These are phyloP conservation scores for Fonsecaea multimorphosa DNA, from an alignment of 2,329 filamentous ascomycete genomes.

Conservation along the genomic window DNA sequence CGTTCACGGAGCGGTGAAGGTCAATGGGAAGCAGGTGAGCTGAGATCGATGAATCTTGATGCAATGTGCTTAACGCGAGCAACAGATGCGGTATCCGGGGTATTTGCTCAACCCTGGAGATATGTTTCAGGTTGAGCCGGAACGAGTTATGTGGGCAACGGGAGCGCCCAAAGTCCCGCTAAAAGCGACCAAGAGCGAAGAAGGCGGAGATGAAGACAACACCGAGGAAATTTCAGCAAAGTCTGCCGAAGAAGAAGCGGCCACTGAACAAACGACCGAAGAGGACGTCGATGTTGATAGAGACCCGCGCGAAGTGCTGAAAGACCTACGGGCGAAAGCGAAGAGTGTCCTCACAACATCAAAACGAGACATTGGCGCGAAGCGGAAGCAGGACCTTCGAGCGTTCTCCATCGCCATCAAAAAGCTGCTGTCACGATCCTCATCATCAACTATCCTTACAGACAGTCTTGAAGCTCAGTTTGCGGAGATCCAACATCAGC, in stretches of 20 bases:
- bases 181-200: constrained; percentile 41
- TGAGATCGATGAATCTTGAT: neutral
- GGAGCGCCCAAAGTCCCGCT: constrained; percentile 68
- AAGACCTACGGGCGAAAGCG: constrained; percentile 62
- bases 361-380: constrained; percentile 64
- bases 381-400: constrained; percentile 77
- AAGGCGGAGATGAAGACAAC: constrained; percentile 34
- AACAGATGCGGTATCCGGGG: constrained; percentile 89
- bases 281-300: constrained; percentile 51
- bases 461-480: constrained; percentile 63
- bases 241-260: constrained; percentile 35
- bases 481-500: constrained; percentile 55
- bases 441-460: constrained; percentile 50
- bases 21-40: constrained; percentile 90
- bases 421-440: constrained; percentile 64
- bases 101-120: constrained; percentile 97
- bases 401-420: constrained; percentile 71
- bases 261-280: constrained; percentile 36
- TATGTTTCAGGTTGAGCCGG: constrained; percentile 94
- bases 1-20: constrained; percentile 88
- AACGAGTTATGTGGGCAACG: constrained; percentile 86
- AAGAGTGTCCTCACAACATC: constrained; percentile 64
- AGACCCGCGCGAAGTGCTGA: constrained; percentile 57
- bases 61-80: constrained; percentile 21
- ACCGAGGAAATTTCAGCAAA: constrained; percentile 32